A percentile compares a stretch with the other conserved stretches of the same genome.
phyloP scores from a whole-genome alignment of 768 basidiomycete species.

The Tylopilus felleus region DNA sequence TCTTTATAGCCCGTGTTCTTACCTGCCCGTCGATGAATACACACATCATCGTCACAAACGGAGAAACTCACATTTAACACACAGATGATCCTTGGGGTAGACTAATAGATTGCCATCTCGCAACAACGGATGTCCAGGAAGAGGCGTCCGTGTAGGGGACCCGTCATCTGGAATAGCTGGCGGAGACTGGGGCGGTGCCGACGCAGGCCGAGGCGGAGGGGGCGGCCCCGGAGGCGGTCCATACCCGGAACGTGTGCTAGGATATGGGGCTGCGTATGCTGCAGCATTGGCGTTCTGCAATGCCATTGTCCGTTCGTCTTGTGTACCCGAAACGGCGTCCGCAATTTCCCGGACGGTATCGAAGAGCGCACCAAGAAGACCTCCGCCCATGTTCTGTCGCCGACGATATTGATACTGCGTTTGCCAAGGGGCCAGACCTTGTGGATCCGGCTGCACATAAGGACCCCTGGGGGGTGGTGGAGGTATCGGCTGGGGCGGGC shows the following conservation, averaged over 20 bases:
- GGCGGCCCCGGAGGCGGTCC: conserved; percentile 11
- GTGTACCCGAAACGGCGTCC: conserved; percentile 25
- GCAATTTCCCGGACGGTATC: conserved; percentile 29
- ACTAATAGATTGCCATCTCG: conserved; percentile 59
- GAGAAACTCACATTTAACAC: conserved; percentile 58
- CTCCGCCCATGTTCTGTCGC: conserved; percentile 18
- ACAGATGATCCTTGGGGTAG: conserved; percentile 62
- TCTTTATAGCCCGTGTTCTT: conserved; percentile 73
- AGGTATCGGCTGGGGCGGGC: background rate
- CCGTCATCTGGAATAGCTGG: conserved; percentile 43
- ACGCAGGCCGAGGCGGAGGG: conserved; percentile 7
- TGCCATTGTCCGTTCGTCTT: conserved; percentile 15
- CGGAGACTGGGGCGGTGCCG: conserved; percentile 15
- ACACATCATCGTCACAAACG: too few relatives aligned
- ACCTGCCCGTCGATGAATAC: conserved; percentile 40
- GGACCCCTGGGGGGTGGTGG: background rate
- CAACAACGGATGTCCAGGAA: conserved; percentile 66
- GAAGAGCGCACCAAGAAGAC: conserved; percentile 26
- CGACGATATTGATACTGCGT: conserved; percentile 16
- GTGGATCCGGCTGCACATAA: conserved; percentile 13
- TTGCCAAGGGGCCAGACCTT: conserved; percentile 21
- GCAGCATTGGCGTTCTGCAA: conserved; percentile 15
- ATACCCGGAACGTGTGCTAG: conserved; percentile 3
- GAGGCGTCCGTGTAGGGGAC: conserved; percentile 59
- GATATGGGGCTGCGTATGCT: conserved; percentile 21